A percentile compares a stretch with the other conserved stretches of the same genome.
Conservation (phyloP, 805 yeast species). For the Myxozyma neotropica region DNA sequence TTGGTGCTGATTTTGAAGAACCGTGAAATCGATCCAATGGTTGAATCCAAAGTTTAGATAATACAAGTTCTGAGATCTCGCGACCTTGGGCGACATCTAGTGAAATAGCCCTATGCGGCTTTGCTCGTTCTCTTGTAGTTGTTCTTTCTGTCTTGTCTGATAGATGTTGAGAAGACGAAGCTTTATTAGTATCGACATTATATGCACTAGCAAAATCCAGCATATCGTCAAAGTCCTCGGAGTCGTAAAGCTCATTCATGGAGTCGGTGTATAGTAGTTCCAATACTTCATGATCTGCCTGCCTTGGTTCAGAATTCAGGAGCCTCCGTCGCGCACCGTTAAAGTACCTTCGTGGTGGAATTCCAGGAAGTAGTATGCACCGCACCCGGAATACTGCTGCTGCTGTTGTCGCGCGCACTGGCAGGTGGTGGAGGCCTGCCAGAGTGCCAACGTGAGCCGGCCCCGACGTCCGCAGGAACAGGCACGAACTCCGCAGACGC, state of each 20-base stretch:
- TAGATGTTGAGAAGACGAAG: background rate
- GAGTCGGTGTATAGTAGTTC: background rate
- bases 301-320: background rate
- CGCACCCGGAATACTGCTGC: background rate
- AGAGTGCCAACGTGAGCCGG: background rate
- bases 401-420: background rate
- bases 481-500: slow-evolving; percentile 2
- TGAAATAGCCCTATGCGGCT: background rate
- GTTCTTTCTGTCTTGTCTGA: background rate
- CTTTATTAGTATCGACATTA: no score
- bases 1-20: background rate
- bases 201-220: no score
- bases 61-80: background rate
- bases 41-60: background rate
- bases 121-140: background rate
- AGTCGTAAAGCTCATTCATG: background rate
- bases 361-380: background rate
- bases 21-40: background rate
- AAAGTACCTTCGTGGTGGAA: background rate
- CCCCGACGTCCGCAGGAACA: background rate
- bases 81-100: background rate
- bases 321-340: background rate
- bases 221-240: no score
- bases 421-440: background rate
- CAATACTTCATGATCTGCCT: background rate